Conservation (phyloP, 306 rosid genomes). For the Benincasa hispida region DNA sequence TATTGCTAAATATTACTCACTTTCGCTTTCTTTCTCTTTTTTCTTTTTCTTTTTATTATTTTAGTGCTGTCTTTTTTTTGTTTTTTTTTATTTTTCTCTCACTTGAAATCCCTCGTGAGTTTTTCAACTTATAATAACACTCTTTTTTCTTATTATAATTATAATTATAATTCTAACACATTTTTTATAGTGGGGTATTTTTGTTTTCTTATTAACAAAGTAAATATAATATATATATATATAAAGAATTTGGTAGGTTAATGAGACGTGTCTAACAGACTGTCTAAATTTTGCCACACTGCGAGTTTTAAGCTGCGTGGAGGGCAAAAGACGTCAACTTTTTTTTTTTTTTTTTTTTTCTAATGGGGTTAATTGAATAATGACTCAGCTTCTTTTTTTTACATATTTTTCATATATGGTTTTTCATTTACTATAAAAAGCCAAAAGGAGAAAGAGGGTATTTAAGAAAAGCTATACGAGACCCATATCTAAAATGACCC, state of each 20-base stretch:
- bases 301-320: constrained; percentile 92
- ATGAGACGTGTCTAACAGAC: constrained; percentile 44
- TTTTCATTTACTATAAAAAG: constrained; percentile 2
- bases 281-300: constrained; percentile 37
- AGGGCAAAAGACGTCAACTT: constrained; percentile 88
- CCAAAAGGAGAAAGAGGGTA: neutral
- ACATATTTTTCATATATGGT: no score
- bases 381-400: constrained; percentile 20
- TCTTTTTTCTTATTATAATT: neutral
- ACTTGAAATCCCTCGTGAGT: constrained; percentile 20
- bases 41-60: neutral
- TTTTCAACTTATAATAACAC: constrained; percentile 11
- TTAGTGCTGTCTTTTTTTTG: neutral
- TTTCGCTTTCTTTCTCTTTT: constrained; percentile 1
- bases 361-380: constrained; percentile 37
- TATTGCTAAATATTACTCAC: constrained; percentile 12
- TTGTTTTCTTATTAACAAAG: neutral
- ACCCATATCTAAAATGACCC: neutral
- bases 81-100: neutral
- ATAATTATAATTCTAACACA: neutral
- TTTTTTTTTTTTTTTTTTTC: constrained; percentile 5
- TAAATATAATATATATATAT: neutral
- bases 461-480: neutral
- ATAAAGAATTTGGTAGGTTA: constrained; percentile 14
- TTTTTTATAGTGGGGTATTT: neutral